phyloP scores from a whole-genome alignment of 1,284 basidiomycete species.

The Cerrena zonata region DNA sequence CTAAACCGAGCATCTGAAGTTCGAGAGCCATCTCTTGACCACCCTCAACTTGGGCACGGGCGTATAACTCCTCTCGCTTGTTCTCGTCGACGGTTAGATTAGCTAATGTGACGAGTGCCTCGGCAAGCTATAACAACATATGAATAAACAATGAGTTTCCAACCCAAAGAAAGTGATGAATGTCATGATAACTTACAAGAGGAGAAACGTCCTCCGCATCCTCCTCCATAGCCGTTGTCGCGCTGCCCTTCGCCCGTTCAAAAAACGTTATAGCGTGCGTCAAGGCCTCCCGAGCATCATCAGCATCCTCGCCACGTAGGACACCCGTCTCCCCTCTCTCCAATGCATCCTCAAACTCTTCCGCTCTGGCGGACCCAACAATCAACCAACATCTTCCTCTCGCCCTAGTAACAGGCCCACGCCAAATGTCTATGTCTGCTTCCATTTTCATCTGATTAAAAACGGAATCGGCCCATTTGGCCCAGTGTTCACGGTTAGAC shows the following conservation, averaged over 20 bases:
- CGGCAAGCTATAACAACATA: slow-evolving; percentile 32
- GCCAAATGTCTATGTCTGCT: slow-evolving; percentile 43
- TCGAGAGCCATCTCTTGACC: slow-evolving; percentile 31
- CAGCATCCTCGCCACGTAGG: slow-evolving; percentile 39
- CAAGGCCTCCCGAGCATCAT: slow-evolving; percentile 47
- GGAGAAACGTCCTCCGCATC: slow-evolving; percentile 33
- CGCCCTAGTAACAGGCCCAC: slow-evolving; percentile 38
- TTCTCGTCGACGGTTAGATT: slow-evolving; percentile 47
- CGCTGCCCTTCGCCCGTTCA: slow-evolving; percentile 41
- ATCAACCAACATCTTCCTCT: slow-evolving; percentile 52
- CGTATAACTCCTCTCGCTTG: slow-evolving; percentile 45
- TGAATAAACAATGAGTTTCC: neutral
- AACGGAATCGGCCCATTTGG: slow-evolving; percentile 52
- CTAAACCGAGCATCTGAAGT: slow-evolving; percentile 1
- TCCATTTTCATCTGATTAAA: slow-evolving; percentile 60
- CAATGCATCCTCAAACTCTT: slow-evolving; percentile 44
- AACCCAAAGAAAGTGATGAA: neutral
- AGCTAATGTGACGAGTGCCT: slow-evolving; percentile 51
- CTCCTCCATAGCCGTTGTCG: slow-evolving; percentile 16
- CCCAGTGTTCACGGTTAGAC: slow-evolving; percentile 48
- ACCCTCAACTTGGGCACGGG: slow-evolving; percentile 42
- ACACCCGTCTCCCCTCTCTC: slow-evolving; percentile 38
- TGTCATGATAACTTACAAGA: slow-evolving; percentile 18
- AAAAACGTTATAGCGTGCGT: slow-evolving; percentile 44
- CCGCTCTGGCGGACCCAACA: slow-evolving; percentile 46